Evolutionary conservation across 2,329 filamentous ascomycete genomes (phyloP), one percentile per base, ranked within the genome.

Genomic region (Lachnellula hyalina): DNA sequence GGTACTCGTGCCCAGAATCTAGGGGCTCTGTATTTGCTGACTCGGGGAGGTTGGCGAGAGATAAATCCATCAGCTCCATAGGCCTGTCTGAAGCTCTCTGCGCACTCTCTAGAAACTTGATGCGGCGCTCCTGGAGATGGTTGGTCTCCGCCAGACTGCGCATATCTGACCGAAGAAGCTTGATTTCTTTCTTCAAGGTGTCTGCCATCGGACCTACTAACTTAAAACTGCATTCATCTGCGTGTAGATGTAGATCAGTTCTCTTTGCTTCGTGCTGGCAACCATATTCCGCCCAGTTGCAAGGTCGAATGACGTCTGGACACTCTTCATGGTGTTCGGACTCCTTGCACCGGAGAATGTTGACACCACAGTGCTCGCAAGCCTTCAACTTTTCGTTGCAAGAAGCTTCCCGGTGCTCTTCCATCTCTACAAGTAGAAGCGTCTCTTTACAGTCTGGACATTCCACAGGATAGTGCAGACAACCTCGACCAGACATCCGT

Each of bases 381-480:
- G 56, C 44, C 21, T 41, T 57, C 19, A 60, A 45, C 38, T 67
- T 58, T 53, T 77, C 72, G 4, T 68, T 68, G 49, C 78, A 85
- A 19, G 75, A 73, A 1, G 70, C 44, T 21, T 76, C 72, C 11
- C 69, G 66, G 53, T 85, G 82, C 4, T 73, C 67, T 5, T 75
- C 73, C 65, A 81, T 70, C 17, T 70, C 73, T 47, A 75, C 74
- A 53, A 79, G 72, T n/a, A 80, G 72, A 14, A 67, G 38, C 8
- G 49, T 62, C 21, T 72, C 67, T n/a, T 75, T 67, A 67, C 84
- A 86, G 61, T 80, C 77, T n/a, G 71, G 69, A 63, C 84, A 86
- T 9, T 68, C 65, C 0, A 74, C 72, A 34, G 76, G 67, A 51
- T 73, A 74, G 62, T 86, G 84, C 21, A 81, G 73, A 62, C 84